These are phyloP conservation scores for Kwoniella bestiolae DNA, from an alignment of 768 basidiomycete genomes.

Conservation along the genomic window DNA sequence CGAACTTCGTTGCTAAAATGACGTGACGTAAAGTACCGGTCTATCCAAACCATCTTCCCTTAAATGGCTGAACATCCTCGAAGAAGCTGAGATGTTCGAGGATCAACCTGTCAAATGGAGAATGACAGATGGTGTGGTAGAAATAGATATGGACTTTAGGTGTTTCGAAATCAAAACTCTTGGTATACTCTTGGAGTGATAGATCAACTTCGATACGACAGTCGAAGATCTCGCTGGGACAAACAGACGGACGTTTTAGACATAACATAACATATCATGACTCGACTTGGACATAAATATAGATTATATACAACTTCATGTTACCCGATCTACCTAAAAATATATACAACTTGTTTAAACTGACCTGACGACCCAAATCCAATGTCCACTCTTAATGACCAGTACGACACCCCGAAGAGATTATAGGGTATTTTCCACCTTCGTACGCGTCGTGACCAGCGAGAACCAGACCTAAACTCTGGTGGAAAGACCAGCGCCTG, in stretches of 20 bases:
- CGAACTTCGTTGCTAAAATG: too few relatives aligned
- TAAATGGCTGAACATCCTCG: conserved; percentile 78
- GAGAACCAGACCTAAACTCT: not conserved
- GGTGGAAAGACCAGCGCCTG: not conserved
- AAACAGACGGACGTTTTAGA: not conserved
- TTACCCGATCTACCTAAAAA: not conserved
- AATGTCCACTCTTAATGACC: not conserved
- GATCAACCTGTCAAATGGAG: conserved; percentile 19
- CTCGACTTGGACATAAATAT: too few relatives aligned
- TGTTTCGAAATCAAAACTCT: conserved; percentile 72
- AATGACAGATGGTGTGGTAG: not conserved
- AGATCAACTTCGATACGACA: not conserved
- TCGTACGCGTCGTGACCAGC: not conserved
- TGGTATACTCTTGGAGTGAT: conserved; percentile 1
- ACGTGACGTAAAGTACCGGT: conserved; percentile 46
- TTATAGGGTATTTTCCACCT: not conserved
- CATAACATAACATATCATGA: not conserved
- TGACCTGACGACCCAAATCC: too few relatives aligned
- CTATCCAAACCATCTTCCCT: conserved; percentile 55
- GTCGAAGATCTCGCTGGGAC: not conserved
- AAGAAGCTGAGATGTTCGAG: conserved; percentile 63
- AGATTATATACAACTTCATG: not conserved
- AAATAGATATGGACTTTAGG: conserved; percentile 66
- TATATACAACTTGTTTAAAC: not conserved
- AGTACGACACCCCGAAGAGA: not conserved